Evolutionary conservation across 768 basidiomycete genomes (phyloP).

Genomic region (Leucocoprinus leucothites): DNA sequence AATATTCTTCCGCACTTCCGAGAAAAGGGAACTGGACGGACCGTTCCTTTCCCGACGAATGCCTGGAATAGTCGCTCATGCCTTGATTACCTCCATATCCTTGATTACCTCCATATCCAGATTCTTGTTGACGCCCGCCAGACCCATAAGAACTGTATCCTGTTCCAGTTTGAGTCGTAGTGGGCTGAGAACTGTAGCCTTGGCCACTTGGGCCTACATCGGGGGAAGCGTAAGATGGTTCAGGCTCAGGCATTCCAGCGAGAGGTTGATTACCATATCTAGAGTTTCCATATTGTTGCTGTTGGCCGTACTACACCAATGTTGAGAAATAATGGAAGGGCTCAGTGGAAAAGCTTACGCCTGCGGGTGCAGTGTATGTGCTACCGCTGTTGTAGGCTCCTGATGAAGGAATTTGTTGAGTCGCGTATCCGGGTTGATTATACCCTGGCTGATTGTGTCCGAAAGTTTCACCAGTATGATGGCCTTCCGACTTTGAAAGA

Average conservation of each 20-base stretch:
- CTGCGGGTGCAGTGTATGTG: neutral
- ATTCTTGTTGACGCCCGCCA: neutral
- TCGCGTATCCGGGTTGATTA: neutral
- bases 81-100: neutral
- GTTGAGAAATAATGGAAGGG: neutral
- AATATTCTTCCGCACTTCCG: neutral
- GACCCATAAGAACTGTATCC: neutral
- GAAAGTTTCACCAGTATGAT: neutral
- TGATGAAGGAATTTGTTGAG: neutral
- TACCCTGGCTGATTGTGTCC: neutral
- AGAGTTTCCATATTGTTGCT: neutral
- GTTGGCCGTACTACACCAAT: neutral
- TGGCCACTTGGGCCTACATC: neutral
- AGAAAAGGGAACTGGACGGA: conserved; percentile 1
- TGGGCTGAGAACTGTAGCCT: neutral
- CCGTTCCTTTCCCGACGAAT: neutral
- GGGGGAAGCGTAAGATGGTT: neutral
- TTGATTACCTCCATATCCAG: neutral
- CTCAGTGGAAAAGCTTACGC: neutral
- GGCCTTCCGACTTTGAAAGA: neutral
- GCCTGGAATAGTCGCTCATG: neutral
- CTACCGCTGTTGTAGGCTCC: neutral
- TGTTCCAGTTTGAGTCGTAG: neutral
- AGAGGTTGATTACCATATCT: neutral
- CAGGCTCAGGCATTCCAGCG: neutral